Conservation (phyloP, 1,284 basidiomycete genomes). For the Cutaneotrichosporon cyanovorans region DNA sequence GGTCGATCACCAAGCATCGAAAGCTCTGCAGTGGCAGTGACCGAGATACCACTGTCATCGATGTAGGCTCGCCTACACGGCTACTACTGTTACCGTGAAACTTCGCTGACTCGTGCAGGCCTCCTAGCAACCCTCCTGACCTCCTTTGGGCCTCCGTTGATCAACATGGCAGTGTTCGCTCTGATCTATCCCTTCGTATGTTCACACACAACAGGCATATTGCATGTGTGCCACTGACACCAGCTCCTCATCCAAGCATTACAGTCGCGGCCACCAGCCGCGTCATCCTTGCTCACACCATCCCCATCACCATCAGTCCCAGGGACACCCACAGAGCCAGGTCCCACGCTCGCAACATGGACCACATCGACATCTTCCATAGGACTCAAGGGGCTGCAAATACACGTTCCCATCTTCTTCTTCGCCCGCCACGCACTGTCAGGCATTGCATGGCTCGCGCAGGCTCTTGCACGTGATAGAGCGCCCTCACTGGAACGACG, state of each 20-base stretch:
- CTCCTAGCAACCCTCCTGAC: conserved; percentile 37
- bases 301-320: not conserved
- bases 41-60: too few species aligned
- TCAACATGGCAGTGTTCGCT: conserved; percentile 44
- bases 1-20: too few species aligned
- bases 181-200: conserved; percentile 44
- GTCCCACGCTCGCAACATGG: not conserved
- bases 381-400: not conserved
- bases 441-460: conserved; percentile 31
- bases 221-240: not conserved
- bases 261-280: conserved; percentile 20
- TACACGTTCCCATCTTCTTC: conserved; percentile 33
- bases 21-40: too few species aligned
- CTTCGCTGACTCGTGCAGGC: conserved; percentile 17
- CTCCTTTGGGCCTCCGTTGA: conserved; percentile 40
- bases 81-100: too few species aligned
- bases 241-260: conserved; percentile 39
- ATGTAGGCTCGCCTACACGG: too few species aligned
- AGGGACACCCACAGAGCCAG: conserved; percentile 18
- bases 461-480: conserved; percentile 28
- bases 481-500: not conserved
- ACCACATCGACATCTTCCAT: not conserved
- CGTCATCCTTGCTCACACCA: not conserved
- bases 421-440: conserved; percentile 33
- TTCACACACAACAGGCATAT: too few species aligned